Conservation (phyloP, 2,329 filamentous ascomycete species). For the Microcyclosporella mali region DNA sequence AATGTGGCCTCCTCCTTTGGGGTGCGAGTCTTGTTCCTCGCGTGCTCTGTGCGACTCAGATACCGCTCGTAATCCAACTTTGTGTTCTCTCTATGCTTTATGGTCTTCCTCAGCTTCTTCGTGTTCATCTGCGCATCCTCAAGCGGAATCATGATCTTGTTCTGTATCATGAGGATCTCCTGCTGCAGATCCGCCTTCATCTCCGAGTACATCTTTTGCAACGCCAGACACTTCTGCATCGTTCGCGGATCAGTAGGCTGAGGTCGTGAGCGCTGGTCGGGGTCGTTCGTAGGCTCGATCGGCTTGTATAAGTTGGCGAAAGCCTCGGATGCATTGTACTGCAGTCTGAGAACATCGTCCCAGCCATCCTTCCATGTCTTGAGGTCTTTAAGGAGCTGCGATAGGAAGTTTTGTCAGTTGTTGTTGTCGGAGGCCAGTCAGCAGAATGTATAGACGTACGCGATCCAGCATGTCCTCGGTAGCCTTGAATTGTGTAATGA, state of each 20-base stretch:
- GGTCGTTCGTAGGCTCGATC: conserved; percentile 60
- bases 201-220: conserved; percentile 64
- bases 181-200: conserved; percentile 64
- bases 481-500: conserved; percentile 75
- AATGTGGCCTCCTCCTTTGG: conserved; percentile 68
- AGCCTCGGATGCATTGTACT: conserved; percentile 60
- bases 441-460: conserved; percentile 39
- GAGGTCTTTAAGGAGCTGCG: conserved; percentile 66
- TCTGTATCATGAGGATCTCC: conserved; percentile 66
- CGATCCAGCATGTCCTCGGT: conserved; percentile 67
- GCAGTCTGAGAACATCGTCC: conserved; percentile 63
- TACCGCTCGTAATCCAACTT: conserved; percentile 76
- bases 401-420: conserved; percentile 4
- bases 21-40: conserved; percentile 64
- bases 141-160: conserved; percentile 62
- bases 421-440: not conserved
- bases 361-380: conserved; percentile 74
- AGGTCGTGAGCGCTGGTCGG: conserved; percentile 45
- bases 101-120: conserved; percentile 69
- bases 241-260: conserved; percentile 56
- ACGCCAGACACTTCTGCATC: conserved; percentile 57
- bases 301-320: conserved; percentile 71
- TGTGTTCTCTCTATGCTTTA: conserved; percentile 79
- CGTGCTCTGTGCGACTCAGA: conserved; percentile 63
- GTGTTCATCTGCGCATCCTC: conserved; percentile 62